Conservation (phyloP, 495 filamentous ascomycete genomes). For the Neurospora sp. region DNA sequence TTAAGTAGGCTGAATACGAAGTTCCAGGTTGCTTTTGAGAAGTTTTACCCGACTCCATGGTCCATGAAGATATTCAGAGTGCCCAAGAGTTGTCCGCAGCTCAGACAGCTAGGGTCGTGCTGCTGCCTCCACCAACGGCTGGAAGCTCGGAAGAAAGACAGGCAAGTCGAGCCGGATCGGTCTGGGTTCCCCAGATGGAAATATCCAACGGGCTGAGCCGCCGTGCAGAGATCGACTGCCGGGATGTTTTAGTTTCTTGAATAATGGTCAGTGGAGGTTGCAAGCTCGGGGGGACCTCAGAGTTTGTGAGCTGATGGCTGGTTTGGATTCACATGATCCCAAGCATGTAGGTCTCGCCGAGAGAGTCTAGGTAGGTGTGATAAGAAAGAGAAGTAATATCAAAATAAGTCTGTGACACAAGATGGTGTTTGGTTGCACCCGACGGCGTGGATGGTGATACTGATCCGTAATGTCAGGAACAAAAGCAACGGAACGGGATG, state of each 20-base stretch:
- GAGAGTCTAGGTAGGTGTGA: neutral
- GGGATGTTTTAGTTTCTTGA: neutral
- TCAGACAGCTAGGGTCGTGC: neutral
- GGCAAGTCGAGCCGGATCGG: neutral
- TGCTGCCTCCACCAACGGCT: neutral
- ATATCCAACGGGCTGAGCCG: neutral
- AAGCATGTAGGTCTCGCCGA: neutral
- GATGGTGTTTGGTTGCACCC: neutral
- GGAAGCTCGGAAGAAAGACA: neutral
- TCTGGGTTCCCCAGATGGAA: neutral
- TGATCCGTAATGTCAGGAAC: neutral
- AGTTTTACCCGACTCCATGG: neutral
- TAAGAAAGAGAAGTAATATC: neutral
- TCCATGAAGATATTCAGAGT: neutral
- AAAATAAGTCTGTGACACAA: neutral
- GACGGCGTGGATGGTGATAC: neutral
- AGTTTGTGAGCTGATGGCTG: neutral
- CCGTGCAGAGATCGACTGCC: neutral
- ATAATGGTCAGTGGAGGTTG: neutral
- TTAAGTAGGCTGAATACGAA: neutral
- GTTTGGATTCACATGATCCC: neutral
- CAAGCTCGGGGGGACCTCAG: neutral
- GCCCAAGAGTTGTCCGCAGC: neutral
- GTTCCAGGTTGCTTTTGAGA: neutral
- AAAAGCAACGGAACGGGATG: neutral